Evolutionary conservation across 257 asterid genomes (phyloP).

Genomic region (Catharanthus roseus): DNA sequence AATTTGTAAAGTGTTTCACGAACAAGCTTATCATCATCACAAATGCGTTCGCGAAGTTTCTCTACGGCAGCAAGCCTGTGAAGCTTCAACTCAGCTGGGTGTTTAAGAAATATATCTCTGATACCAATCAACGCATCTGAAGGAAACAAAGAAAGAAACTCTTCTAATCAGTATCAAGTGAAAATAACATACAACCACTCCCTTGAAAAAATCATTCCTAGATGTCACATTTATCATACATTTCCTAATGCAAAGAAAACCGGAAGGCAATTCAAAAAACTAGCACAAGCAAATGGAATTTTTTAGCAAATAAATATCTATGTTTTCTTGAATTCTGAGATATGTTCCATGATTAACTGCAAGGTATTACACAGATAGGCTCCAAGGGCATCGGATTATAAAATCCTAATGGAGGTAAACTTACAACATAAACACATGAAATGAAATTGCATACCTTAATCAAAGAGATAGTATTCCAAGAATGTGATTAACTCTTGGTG

Average conservation of each 20-base stretch:
- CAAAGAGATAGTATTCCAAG: background rate
- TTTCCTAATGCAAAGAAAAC: background rate
- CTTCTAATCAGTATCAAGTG: background rate
- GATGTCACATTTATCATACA: background rate
- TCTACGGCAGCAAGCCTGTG: slow-evolving; percentile 82
- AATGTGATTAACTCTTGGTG: background rate
- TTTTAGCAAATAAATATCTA: background rate
- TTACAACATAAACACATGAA: background rate
- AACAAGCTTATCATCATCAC: slow-evolving; percentile 78
- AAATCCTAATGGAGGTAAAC: background rate
- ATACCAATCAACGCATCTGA: slow-evolving; percentile 78
- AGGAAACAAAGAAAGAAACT: slow-evolving; percentile 11
- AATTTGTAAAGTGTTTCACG: slow-evolving; percentile 79
- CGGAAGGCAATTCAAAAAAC: background rate
- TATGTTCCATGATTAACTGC: background rate
- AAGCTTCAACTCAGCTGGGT: slow-evolving; percentile 76
- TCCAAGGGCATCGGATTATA: background rate
- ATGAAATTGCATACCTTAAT: background rate
- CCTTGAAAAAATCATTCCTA: too few relatives aligned
- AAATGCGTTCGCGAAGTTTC: slow-evolving; percentile 85
- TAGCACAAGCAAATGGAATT: background rate
- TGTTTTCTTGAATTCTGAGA: background rate
- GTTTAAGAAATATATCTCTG: slow-evolving; percentile 58
- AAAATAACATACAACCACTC: background rate
- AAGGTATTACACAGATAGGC: background rate